These are phyloP conservation scores for Spatholobus suberectus DNA, from an alignment of 306 rosid species.

Conservation along the genomic window DNA sequence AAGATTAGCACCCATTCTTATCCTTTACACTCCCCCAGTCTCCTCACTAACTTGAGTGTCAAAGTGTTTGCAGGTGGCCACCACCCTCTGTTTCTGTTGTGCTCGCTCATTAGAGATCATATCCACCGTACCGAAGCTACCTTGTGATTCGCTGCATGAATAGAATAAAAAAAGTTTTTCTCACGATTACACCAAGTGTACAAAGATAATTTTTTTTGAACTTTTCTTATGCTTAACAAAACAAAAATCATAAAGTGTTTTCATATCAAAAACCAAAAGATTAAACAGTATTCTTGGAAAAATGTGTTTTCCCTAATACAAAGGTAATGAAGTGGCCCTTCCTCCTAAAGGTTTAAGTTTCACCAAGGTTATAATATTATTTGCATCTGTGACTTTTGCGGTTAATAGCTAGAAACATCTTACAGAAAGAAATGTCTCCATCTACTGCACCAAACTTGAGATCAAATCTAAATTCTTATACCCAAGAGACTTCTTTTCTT, in stretches of 20 bases:
- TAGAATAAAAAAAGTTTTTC: neutral
- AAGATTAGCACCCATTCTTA: too few species aligned
- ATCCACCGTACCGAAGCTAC: too few species aligned
- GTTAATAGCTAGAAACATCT: neutral
- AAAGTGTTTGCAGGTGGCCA: too few species aligned
- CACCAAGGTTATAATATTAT: neutral
- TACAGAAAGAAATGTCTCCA: neutral
- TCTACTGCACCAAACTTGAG: too few species aligned
- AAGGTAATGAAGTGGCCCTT: neutral
- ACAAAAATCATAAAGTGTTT: neutral
- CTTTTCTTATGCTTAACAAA: neutral
- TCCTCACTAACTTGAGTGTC: too few species aligned
- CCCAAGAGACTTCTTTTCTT: neutral
- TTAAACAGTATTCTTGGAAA: neutral
- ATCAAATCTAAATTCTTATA: too few species aligned
- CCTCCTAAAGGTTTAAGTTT: neutral
- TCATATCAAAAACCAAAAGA: neutral
- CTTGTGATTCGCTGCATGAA: too few species aligned
- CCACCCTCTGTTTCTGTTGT: too few species aligned
- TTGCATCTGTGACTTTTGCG: neutral
- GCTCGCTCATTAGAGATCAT: too few species aligned
- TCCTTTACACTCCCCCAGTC: too few species aligned
- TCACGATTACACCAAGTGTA: neutral
- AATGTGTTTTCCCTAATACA: neutral
- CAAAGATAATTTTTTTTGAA: neutral